Base-by-base conservation (phyloP, 352 stramenopile species). In the Aphanomyces cochlioides region DNA sequence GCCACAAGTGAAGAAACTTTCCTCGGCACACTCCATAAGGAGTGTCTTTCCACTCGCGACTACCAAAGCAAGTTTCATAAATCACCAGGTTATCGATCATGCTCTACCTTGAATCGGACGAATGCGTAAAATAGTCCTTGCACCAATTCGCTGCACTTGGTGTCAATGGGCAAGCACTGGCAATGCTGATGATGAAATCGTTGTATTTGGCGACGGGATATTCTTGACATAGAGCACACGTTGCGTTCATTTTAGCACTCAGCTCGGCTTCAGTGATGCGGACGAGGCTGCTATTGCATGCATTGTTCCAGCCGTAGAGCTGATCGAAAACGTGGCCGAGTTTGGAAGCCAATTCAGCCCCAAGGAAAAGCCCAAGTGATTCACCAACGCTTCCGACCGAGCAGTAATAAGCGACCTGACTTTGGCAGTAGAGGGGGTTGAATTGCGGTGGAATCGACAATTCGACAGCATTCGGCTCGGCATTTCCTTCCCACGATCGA, bases 331-430 rank as follows among this genome's bases (percentile, higher is more conserved):
- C 19, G 8, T 19, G 43, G 8, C 39, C 10, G 6, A 36, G 47
- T 8, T 40, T 34, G 45, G 64, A 21, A 36, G 53, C 64, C 2
- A 61, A 12, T 3, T 15, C 12, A 3, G 81, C 75, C 21, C 82
- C 74, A 8, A 70, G n/a, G 38, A 80, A 78, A 21, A 80, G 72
- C 56, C 48, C 45, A 7, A 69, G 50, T 13, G 77, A 64, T 3
- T 74, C 68, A 21, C 37, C 7, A 4, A 70, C 68, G 4, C 37
- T 59, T 2, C 54, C 53, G 8, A 38, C 39, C 15, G 78, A 50
- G 74, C 87, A 95, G 74, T 93, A 95, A 71, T 92, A 90, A 43
- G 83, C 77, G 56, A 95, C 79, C 75, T 91, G 83, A 6, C 83
- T 81, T 66, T 86, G 82, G 78, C 87, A 95, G 74, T 92, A 95